Evolutionary conservation across 2,329 filamentous ascomycete genomes (phyloP), one percentile per base, ranked within the genome.

Genomic region (Aspergillus awamori): DNA sequence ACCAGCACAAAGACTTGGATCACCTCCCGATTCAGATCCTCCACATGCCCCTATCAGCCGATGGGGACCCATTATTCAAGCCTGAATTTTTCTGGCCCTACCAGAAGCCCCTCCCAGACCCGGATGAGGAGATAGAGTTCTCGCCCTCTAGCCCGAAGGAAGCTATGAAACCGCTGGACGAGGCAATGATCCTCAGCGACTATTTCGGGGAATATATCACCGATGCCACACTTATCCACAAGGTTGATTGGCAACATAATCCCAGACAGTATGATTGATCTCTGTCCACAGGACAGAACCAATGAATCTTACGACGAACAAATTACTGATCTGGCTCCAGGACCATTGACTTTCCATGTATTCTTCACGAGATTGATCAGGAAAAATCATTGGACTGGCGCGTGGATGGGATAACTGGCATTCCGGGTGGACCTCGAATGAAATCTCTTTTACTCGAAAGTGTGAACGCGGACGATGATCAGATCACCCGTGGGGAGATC

Each of bases 181-280:
- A 36, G 33, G 11, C 33, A 33, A 0, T 0, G 0, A 5, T 33
- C 11, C 30, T 36, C 0, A 36, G 30, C 33, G 0, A 36, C 33
- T 36, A 36, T 2, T 30, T 30, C 8, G 28, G 28, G 28, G 0
- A 30, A 0, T 30, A 30, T 30, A 30, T 30, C 0, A 4, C 28
- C 10, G 0, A 0, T 11, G 28, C 28, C 4, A 30, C 2, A 11
- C 28, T 4, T 11, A 0, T 30, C 0, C 8, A 10, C 28, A 30
- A 10, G 8, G 2, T 13, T 36, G 4, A 36, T 0, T 36, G 30
- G 30, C 4, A 36, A 5, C 30, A 36, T 5, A 36, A 2, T 36
- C 30, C 30, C 0, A 36, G 30, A 36, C 30, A 36, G 30, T 36
- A 36, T 5, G 30, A 6, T 33, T 3, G 1, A 33, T 11, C 0